Evolutionary conservation across 208 protist species (phyloP).

Genomic region (Trypanosoma rangeli): DNA sequence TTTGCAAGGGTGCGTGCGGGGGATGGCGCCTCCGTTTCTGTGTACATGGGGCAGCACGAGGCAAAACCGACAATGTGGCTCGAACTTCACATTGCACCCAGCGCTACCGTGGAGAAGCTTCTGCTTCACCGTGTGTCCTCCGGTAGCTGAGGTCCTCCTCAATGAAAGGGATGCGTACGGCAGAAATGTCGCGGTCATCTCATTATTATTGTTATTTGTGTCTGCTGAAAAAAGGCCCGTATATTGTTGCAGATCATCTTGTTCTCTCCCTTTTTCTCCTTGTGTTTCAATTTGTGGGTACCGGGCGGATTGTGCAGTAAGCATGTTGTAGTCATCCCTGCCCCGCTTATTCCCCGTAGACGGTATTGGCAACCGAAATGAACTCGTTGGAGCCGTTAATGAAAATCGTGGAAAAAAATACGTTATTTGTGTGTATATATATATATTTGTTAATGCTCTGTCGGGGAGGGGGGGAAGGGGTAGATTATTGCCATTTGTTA

Average conservation of each 20-base stretch:
- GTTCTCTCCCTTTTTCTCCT: too few relatives aligned
- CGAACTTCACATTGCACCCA: constrained; percentile 20
- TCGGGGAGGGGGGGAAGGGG: too few relatives aligned
- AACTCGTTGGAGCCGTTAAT: too few relatives aligned
- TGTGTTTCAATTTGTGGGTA: too few relatives aligned
- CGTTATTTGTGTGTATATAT: constrained; percentile 4
- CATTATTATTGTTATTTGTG: background rate
- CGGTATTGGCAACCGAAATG: too few relatives aligned
- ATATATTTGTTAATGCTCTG: too few relatives aligned
- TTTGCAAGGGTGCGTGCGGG: constrained; percentile 28
- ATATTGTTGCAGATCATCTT: too few relatives aligned
- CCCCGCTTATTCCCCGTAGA: too few relatives aligned
- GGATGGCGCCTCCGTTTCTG: constrained; percentile 1
- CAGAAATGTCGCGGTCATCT: background rate
- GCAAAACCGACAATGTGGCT: constrained; percentile 17
- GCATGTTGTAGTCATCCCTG: too few relatives aligned
- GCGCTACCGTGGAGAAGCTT: constrained; percentile 21
- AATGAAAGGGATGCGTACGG: background rate
- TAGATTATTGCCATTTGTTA: too few relatives aligned
- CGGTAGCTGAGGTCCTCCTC: background rate
- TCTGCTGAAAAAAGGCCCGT: background rate
- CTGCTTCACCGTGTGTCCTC: constrained; percentile 10
- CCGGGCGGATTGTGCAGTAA: too few relatives aligned
- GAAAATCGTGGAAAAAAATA: too few relatives aligned
- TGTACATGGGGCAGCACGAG: constrained; percentile 44